Base-by-base conservation (phyloP, 495 filamentous ascomycete species). In the Aspergillus olivimuriae region DNA sequence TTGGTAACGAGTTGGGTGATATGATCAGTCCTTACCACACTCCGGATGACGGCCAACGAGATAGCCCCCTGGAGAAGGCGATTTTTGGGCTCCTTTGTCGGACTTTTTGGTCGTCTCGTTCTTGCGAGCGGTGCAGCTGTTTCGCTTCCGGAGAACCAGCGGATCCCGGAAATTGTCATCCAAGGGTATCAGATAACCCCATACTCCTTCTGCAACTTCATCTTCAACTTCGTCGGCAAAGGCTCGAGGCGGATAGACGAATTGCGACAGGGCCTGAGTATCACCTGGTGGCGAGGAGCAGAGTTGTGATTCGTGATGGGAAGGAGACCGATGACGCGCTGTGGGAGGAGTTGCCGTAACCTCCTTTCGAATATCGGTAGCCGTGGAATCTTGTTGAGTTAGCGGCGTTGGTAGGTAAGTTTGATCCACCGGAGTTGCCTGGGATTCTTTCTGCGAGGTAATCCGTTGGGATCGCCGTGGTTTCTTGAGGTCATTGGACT, bases 31-130 rank as follows among this genome's bases (percentile, higher is more conserved):
- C 85, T 55, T 78, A 94, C 88, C 89, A 56, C 94, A 96, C 62
- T 99, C 94, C 2, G 84, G 83, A 65, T 99, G 92, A 36, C 92
- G 77, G 8, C 92, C 92, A 40, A 97, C 80, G 19, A 99, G 63
- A 60, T 94, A 99, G 26, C 92, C 92, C n/a, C 84, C 82, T 1
- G 87, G 78, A 10, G 85, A 66, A 20, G 75, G 68, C 4, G 69
- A 75, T 26, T 51, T 40, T 15, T 41, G 47, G 21, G 35, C 39
- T 14, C 52, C 53, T 45, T 75, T 56, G 46, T 70, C 47, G 47
- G 64, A 37, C 61, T 69, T 50, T 58, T 42, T 49, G 18, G 52
- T 14, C 18, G 72, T 76, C 9, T 65, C 39, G 39, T 80, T 82
- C 34, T 71, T 68, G 37, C 71, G 66, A 1, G 68, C 57, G 6